Conservation (phyloP, 441 rosid genomes). For the Adansonia gregorii region DNA sequence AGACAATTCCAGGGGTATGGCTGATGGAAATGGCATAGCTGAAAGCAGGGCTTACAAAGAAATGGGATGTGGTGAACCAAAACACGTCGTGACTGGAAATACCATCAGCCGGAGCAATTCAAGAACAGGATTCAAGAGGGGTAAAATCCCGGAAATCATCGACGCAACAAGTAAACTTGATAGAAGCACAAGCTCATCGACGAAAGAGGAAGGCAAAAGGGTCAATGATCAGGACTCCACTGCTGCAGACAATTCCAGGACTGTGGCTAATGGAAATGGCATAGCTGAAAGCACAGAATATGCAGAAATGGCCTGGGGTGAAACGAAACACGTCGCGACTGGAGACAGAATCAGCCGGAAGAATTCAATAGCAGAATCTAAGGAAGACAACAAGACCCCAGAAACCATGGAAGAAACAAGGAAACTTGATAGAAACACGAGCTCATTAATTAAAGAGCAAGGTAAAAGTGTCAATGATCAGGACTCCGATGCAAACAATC, state of each 20-base stretch:
- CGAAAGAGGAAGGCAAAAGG: neutral
- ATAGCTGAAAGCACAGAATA: neutral
- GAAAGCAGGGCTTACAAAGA: too few relatives aligned
- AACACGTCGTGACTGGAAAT: neutral
- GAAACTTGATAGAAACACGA: neutral
- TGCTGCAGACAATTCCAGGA: neutral
- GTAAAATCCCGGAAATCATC: neutral
- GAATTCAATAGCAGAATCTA: conserved; percentile 30
- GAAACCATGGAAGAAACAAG: conserved; percentile 18
- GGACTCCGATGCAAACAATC: neutral
- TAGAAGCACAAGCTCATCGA: neutral
- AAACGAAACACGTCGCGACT: conserved; percentile 72
- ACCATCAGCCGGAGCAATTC: neutral
- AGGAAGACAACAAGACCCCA: conserved; percentile 17
- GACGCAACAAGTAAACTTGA: neutral
- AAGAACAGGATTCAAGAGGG: neutral
- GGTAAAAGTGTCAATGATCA: neutral
- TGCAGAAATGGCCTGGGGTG: conserved; percentile 59
- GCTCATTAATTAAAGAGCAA: conserved; percentile 11
- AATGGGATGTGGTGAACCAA: too few relatives aligned
- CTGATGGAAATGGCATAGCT: too few relatives aligned
- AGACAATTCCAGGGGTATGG: neutral
- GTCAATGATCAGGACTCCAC: neutral
- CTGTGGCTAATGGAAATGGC: neutral
- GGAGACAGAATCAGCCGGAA: conserved; percentile 48